Percentiles rank a stretch among this genome's conserved stretches.
These are phyloP conservation scores for Eucalyptus polybractea DNA, from an alignment of 345 rosid species.

Conservation along the genomic window DNA sequence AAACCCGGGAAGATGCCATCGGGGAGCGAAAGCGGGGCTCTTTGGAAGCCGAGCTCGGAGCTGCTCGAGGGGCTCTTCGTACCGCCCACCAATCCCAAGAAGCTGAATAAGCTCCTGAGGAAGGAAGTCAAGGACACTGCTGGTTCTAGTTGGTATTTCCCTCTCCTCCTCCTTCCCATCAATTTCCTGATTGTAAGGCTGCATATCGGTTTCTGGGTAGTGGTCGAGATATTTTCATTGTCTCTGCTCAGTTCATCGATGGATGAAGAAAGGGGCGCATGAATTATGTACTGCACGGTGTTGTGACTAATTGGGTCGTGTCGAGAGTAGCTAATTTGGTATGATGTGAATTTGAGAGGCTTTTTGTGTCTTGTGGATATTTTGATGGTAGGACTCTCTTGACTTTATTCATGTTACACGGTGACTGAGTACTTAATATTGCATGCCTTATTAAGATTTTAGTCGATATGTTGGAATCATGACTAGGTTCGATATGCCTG, in stretches of 20 bases:
- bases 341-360: not conserved
- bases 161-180: not conserved
- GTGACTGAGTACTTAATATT: not conserved
- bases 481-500: conserved; percentile 92
- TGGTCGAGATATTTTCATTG: not conserved
- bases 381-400: not conserved
- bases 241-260: not conserved
- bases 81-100: conserved; percentile 58
- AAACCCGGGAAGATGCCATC: not conserved
- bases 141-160: conserved; percentile 50
- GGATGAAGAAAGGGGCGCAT: not conserved
- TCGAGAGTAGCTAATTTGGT: not conserved
- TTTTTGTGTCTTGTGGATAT: not conserved
- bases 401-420: not conserved
- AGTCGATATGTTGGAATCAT: not conserved
- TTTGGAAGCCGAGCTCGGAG: conserved; percentile 51
- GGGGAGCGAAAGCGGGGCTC: conserved; percentile 12
- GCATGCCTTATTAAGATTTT: not conserved
- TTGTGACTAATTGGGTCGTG: not conserved
- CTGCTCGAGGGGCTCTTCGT: conserved; percentile 80
- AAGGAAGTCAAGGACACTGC: conserved; percentile 65
- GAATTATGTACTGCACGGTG: not conserved
- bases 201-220: not conserved
- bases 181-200: not conserved
- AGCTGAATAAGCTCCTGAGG: conserved; percentile 52